Evolutionary conservation across 192 early-diverging fungal species (phyloP).

Genomic region (Chytriomyces sp.): DNA sequence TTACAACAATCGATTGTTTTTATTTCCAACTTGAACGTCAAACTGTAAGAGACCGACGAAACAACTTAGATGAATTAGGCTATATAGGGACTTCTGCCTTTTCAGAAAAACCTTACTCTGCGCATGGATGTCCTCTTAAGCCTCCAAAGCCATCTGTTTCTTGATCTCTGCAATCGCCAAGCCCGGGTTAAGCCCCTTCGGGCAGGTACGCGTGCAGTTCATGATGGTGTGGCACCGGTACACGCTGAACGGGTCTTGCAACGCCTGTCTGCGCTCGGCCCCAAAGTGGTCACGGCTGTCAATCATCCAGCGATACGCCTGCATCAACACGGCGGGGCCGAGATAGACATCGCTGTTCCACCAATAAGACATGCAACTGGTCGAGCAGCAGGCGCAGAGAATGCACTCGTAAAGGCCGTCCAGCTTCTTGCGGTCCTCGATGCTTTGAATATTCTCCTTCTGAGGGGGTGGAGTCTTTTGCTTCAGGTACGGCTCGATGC

Average conservation of each 20-base stretch:
- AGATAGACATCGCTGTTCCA: constrained; percentile 90
- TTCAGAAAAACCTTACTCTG: no score
- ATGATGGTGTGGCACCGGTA: constrained; percentile 99
- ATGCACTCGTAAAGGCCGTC: constrained; percentile 98
- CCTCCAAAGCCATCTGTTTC: constrained; percentile 79
- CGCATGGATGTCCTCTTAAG: no score
- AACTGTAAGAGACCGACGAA: no score
- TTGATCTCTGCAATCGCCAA: constrained; percentile 96
- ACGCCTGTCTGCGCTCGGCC: constrained; percentile 75
- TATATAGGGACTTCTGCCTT: no score
- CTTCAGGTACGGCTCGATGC: constrained; percentile 95
- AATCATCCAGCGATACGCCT: constrained; percentile 99
- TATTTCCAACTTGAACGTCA: no score
- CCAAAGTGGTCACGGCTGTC: constrained; percentile 95
- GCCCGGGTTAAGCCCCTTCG: constrained; percentile 98
- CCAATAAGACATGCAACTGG: constrained; percentile 95
- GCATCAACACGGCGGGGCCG: constrained; percentile 94
- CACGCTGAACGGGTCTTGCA: constrained; percentile 95
- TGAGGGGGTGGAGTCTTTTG: constrained; percentile 71
- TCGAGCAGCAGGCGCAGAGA: constrained; percentile 96
- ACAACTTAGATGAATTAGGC: no score
- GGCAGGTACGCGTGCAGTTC: constrained; percentile 96
- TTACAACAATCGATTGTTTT: no score
- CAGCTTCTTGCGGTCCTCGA: constrained; percentile 90
- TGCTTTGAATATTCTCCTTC: constrained; percentile 90